Percentiles rank a stretch among this genome's conserved stretches.
Evolutionary conservation across 306 rosid species (phyloP).

Genomic region (Quillaja saponaria): DNA sequence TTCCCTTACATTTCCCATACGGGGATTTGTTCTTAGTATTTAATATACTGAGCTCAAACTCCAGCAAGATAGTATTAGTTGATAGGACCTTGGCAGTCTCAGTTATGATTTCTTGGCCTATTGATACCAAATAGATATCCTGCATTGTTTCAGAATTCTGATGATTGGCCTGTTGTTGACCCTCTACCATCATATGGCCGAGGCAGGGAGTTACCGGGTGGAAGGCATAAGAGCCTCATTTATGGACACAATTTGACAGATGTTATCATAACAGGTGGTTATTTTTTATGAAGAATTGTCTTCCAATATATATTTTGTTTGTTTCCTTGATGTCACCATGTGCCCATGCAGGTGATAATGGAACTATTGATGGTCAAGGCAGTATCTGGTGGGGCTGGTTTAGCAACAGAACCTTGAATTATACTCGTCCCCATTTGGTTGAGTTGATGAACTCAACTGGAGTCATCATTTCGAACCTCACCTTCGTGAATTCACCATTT

Average conservation of each 20-base stretch:
- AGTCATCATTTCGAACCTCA: conserved; percentile 69
- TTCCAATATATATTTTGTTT: conserved; percentile 14
- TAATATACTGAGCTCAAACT: conserved; percentile 9
- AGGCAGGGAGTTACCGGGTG: conserved; percentile 86
- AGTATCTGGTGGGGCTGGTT: conserved; percentile 74
- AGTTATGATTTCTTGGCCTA: conserved; percentile 19
- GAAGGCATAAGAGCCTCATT: conserved; percentile 74
- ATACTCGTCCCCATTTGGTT: conserved; percentile 80
- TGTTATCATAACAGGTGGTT: conserved; percentile 74
- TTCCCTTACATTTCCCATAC: neutral
- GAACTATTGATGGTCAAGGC: conserved; percentile 77
- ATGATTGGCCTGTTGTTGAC: conserved; percentile 77
- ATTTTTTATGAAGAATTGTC: conserved; percentile 17
- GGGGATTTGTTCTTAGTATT: conserved; percentile 3
- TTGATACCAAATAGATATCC: conserved; percentile 24
- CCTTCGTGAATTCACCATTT: conserved; percentile 75
- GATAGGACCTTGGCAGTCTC: conserved; percentile 19
- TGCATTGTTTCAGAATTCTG: conserved; percentile 46
- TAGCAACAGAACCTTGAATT: conserved; percentile 57
- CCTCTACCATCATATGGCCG: conserved; percentile 90
- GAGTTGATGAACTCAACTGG: conserved; percentile 72
- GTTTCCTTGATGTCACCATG: conserved; percentile 34
- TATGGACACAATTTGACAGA: conserved; percentile 73
- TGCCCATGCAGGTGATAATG: conserved; percentile 62
- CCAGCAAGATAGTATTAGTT: conserved; percentile 8